Percentiles rank a stretch among this genome's conserved stretches.
Conservation (phyloP, 345 rosid genomes). For the Melaleuca quinquenervia region DNA sequence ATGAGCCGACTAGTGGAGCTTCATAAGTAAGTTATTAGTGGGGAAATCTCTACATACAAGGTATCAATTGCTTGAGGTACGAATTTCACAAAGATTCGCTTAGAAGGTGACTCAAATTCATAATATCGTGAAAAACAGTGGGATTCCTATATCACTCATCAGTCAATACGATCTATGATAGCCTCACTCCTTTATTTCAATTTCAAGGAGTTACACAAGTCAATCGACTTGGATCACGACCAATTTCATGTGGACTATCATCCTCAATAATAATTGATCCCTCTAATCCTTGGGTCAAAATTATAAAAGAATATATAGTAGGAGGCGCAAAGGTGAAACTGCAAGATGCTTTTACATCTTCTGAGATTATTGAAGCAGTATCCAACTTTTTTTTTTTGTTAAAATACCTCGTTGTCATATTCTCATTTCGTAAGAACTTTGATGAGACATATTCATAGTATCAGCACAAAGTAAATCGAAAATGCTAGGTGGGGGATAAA, state of each 20-base stretch:
- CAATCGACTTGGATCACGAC: too few species aligned
- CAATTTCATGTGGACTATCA: not conserved
- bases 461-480: too few species aligned
- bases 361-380: too few species aligned
- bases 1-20: not conserved
- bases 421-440: too few species aligned
- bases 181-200: not conserved
- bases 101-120: not conserved
- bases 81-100: not conserved
- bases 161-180: not conserved
- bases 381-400: too few species aligned
- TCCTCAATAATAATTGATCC: not conserved
- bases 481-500: too few species aligned
- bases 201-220: not conserved
- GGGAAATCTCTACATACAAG: not conserved
- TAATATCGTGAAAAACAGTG: not conserved
- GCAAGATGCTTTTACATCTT: too few species aligned
- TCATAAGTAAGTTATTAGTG: not conserved
- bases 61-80: not conserved
- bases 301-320: not conserved
- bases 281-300: not conserved
- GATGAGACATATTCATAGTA: too few species aligned
- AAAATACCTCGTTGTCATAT: too few species aligned
- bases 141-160: too few species aligned
- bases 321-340: not conserved